Evolutionary conservation across 768 basidiomycete species (phyloP).

Genomic region (Termitomyces sp.): DNA sequence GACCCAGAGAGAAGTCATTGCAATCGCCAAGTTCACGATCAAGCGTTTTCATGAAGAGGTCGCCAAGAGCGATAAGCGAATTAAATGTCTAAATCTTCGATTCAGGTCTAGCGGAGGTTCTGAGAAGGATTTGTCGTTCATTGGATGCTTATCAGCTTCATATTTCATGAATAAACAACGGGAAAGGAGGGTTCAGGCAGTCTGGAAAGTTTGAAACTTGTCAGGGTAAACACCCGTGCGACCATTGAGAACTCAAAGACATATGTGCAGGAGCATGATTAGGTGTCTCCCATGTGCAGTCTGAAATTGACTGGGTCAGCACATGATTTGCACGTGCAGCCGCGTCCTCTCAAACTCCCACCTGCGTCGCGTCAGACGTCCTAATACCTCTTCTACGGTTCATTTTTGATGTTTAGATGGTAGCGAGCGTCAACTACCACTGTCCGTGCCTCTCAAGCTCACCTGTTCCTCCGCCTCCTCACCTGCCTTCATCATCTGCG

Average conservation of each 20-base stretch:
- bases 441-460: constrained; percentile 66
- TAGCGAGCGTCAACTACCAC: constrained; percentile 45
- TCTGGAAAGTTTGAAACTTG: no score
- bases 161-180: no score
- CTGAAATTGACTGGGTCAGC: not conserved
- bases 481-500: constrained; percentile 69
- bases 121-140: not conserved
- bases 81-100: no score
- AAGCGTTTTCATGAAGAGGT: no score
- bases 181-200: no score
- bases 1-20: no score
- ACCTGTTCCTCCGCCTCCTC: constrained; percentile 66
- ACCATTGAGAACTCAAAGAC: no score
- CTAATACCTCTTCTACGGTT: not conserved
- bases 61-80: no score
- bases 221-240: no score
- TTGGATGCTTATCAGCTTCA: no score
- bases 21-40: not conserved
- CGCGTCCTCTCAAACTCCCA: not conserved
- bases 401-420: not conserved
- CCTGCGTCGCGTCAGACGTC: not conserved
- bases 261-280: no score
- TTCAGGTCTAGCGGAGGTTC: not conserved
- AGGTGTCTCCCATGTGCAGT: no score
- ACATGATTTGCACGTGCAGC: not conserved